Base-by-base conservation (phyloP, 345 rosid species). In the Psidium friedrichsthalianum region DNA sequence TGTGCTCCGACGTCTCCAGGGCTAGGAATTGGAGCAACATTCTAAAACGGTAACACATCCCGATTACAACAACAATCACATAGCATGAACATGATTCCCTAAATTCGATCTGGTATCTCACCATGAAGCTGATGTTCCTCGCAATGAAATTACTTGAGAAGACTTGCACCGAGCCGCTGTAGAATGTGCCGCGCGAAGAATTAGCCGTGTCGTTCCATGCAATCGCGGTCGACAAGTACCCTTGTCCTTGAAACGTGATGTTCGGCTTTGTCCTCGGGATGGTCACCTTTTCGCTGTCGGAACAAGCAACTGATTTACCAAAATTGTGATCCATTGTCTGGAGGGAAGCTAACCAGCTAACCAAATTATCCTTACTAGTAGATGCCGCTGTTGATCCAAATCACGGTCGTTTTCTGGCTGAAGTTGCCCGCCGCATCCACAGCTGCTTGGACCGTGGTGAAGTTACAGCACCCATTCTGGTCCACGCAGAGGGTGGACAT, bases 121-220 rank as follows among this genome's bases (percentile, higher is more conserved):
- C 99, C 98, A 97, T 94, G 92, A 97, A 97, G 90, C 98, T 95
- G 57, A 97, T 93, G 90, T 94, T 94, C 86, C 92, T 94, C 52
- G 98, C 98, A 42, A 95, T 80, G 51, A 97, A 95, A 87, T 93
- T 94, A 89, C 89, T 83, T 12, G 98, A 87, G 85, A 97, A 97
- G 55, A 97, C 95, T 87, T 97, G 98, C 22, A 95, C 96, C 5
- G 99, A 88, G 55, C 94, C 98, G 44, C 98, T 92, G 12, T 87
- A 94, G 85, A 94, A 95, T 6, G 98, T 97, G 36, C 98, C 98
- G 21, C 87, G 83, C 7, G 99, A 90, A 36, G 98, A 94, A 56
- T 86, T 91, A 25, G 98, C 98, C 7, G 98, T 95, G 86, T 94
- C 96, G 40, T 94, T 94, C 99, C 99, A 97, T 32, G 89, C 95